phyloP scores from a whole-genome alignment of 768 basidiomycete species.

The Galerina sulciceps region DNA sequence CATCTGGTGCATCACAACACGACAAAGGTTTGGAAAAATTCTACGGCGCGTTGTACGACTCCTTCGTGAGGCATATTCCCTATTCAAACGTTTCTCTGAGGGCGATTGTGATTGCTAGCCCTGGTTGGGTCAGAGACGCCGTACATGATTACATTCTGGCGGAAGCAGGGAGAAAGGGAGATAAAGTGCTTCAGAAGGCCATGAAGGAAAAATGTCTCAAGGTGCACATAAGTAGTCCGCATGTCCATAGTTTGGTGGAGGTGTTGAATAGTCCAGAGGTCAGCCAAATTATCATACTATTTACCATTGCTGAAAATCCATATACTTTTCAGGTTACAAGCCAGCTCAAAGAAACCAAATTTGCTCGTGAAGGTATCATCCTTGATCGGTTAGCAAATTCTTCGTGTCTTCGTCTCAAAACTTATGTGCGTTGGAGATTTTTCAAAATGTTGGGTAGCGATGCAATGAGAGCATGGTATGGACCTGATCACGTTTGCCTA shows the following conservation, averaged over 20 bases:
- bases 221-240: conserved; percentile 90
- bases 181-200: conserved; percentile 80
- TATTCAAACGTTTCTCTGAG: conserved; percentile 72
- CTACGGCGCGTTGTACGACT: conserved; percentile 82
- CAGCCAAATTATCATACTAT: conserved; percentile 14
- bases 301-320: neutral
- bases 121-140: conserved; percentile 92
- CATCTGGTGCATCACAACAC: conserved; percentile 79
- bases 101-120: conserved; percentile 95
- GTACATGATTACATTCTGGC: conserved; percentile 83
- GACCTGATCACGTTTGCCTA: conserved; percentile 89
- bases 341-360: conserved; percentile 93
- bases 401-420: neutral
- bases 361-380: conserved; percentile 90
- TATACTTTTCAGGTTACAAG: conserved; percentile 55
- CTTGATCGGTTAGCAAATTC: conserved; percentile 71
- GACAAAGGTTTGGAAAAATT: conserved; percentile 91
- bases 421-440: conserved; percentile 59
- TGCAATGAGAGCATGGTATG: conserved; percentile 98
- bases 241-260: conserved; percentile 95
- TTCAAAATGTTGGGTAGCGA: conserved; percentile 97
- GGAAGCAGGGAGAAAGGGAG: conserved; percentile 80
- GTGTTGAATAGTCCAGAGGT: conserved; percentile 96
- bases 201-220: conserved; percentile 84
- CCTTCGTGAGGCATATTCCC: conserved; percentile 90